These are phyloP conservation scores for Rosa lucieae DNA, from an alignment of 306 rosid species.

Conservation along the genomic window DNA sequence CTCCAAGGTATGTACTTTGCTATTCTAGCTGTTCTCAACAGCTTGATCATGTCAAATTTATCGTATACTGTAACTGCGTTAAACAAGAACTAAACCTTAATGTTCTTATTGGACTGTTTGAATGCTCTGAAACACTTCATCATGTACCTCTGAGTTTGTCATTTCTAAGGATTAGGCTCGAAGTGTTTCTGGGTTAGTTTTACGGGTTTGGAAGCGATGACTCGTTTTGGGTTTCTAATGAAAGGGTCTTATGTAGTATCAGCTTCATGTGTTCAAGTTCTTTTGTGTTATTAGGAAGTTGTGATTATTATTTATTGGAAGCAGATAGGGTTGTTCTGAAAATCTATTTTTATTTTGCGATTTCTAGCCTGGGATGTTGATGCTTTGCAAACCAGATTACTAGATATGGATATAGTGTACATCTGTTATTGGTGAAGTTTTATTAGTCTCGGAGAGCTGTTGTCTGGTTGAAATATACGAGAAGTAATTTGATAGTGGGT, in stretches of 20 bases:
- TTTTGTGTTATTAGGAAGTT: not conserved
- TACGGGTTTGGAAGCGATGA: not conserved
- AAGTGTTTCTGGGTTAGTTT: not conserved
- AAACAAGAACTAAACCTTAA: not conserved
- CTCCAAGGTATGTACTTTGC: not conserved
- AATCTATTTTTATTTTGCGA: not conserved
- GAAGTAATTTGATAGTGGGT: not conserved
- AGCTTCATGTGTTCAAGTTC: not conserved
- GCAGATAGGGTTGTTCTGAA: not conserved
- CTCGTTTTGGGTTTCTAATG: not conserved
- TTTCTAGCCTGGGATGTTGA: not conserved
- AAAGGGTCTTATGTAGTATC: not conserved
- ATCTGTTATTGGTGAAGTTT: not conserved
- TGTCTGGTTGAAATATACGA: not conserved
- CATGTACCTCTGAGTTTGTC: not conserved
- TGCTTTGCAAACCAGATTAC: not conserved
- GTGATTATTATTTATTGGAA: not conserved
- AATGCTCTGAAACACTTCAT: not conserved
- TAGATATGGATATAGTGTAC: not conserved
- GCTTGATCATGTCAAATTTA: not conserved
- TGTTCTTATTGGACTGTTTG: not conserved
- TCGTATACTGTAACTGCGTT: not conserved
- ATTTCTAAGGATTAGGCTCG: not conserved
- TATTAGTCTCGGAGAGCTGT: not conserved
- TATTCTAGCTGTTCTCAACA: not conserved